A percentile compares a stretch with the other conserved stretches of the same genome.
Conservation (phyloP, 768 basidiomycete species). For the Hericium erinaceus region DNA sequence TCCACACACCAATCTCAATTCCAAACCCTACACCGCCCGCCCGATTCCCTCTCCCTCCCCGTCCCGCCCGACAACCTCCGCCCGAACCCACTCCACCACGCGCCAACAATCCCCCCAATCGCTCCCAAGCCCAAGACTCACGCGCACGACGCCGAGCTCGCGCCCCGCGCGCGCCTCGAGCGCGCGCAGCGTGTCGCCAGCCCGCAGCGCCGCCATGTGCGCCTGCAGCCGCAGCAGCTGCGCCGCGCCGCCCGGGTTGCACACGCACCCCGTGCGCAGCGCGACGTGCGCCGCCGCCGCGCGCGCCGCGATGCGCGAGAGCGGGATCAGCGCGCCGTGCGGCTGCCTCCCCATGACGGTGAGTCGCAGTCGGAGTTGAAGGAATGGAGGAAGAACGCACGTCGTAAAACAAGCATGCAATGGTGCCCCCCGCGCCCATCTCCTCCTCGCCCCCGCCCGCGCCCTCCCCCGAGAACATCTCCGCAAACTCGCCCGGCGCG, state of each 20-base stretch:
- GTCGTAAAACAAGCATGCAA: slow-evolving; percentile 9
- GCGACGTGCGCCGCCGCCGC: slow-evolving; percentile 51
- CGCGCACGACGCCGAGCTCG: slow-evolving; percentile 66
- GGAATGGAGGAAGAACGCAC: slow-evolving; percentile 1
- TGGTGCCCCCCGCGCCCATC: slow-evolving; percentile 9
- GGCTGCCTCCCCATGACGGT: neutral
- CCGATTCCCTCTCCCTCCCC: neutral
- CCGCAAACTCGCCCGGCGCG: slow-evolving; percentile 26
- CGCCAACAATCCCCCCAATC: slow-evolving; percentile 61
- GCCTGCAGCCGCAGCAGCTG: slow-evolving; percentile 57
- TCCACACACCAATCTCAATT: neutral
- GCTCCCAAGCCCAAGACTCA: slow-evolving; percentile 73
- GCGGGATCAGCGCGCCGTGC: slow-evolving; percentile 23
- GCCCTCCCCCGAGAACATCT: neutral
- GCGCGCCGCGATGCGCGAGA: slow-evolving; percentile 42
- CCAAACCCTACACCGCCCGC: neutral
- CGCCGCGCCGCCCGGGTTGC: slow-evolving; percentile 77
- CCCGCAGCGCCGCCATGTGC: slow-evolving; percentile 52
- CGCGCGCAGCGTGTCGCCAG: slow-evolving; percentile 48
- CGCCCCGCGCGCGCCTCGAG: slow-evolving; percentile 53
- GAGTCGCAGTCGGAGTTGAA: neutral
- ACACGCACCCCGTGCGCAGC: slow-evolving; percentile 79
- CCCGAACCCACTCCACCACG: slow-evolving; percentile 22
- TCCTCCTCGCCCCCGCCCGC: slow-evolving; percentile 4
- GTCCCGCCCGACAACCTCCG: slow-evolving; percentile 5